These are phyloP conservation scores for Elaeis oleifera DNA, from an alignment of 202 grass and related monocot genomes.

Conservation along the genomic window DNA sequence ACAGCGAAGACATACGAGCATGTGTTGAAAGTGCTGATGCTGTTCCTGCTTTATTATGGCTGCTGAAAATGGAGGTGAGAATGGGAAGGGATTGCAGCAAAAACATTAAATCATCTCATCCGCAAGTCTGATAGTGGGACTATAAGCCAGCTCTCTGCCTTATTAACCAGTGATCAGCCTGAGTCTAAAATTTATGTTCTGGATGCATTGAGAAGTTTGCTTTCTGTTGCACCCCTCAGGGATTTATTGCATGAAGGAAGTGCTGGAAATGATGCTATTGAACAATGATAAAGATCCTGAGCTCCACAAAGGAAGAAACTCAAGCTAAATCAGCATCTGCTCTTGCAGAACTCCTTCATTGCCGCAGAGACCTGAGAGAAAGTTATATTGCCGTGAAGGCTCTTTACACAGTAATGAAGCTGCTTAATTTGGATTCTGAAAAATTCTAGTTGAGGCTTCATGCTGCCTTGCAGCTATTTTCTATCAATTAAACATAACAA, in stretches of 20 bases:
- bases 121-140: slow-evolving; percentile 98
- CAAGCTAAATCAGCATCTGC: slow-evolving; percentile 90
- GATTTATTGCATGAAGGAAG: slow-evolving; percentile 98
- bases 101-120: slow-evolving; percentile 94
- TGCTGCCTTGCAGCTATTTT: slow-evolving; percentile 91
- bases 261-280: slow-evolving; percentile 89
- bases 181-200: slow-evolving; percentile 97
- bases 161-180: slow-evolving; percentile 96
- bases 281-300: slow-evolving; percentile 98
- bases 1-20: slow-evolving; percentile 98
- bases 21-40: slow-evolving; percentile 99
- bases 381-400: slow-evolving; percentile 81
- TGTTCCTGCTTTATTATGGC: slow-evolving; percentile 95
- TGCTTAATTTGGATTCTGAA: slow-evolving; percentile 64
- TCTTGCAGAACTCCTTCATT: slow-evolving; percentile 85
- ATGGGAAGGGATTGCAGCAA: slow-evolving; percentile 98
- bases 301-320: slow-evolving; percentile 93
- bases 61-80: slow-evolving; percentile 97
- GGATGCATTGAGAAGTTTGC: slow-evolving; percentile 94
- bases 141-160: slow-evolving; percentile 87
- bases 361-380: slow-evolving; percentile 86
- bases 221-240: slow-evolving; percentile 86
- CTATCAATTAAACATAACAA: slow-evolving; percentile 97
- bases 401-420: slow-evolving; percentile 72
- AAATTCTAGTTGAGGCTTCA: slow-evolving; percentile 65